Percentiles rank a stretch among this genome's conserved stretches.
Evolutionary conservation across 371 early-diverging fungal genomes (phyloP).

Genomic region (Coemansia sp.): DNA sequence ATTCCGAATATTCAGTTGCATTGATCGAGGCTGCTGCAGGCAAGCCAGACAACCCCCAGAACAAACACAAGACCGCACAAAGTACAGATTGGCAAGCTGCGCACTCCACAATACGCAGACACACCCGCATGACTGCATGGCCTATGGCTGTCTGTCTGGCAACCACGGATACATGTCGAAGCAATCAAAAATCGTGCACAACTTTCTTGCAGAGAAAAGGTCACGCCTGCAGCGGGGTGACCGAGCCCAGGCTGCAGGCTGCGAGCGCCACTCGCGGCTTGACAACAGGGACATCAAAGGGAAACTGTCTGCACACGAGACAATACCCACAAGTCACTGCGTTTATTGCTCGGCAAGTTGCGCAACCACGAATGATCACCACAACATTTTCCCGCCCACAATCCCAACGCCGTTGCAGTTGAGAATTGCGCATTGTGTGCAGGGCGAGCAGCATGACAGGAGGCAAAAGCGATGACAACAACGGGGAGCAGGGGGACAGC

Average conservation of each 20-base stretch:
- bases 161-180: no score
- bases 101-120: background rate
- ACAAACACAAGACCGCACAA: background rate
- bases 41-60: background rate
- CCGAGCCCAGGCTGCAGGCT: background rate
- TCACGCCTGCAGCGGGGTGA: constrained; percentile 1
- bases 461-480: background rate
- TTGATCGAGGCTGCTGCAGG: background rate
- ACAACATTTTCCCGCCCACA: background rate
- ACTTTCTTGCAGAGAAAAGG: no score
- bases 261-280: constrained; percentile 4
- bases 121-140: background rate
- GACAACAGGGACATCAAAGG: background rate
- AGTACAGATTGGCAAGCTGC: constrained; percentile 1
- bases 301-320: background rate
- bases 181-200: no score
- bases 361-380: constrained; percentile 1
- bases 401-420: background rate
- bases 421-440: background rate
- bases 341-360: background rate
- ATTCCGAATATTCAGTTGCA: constrained; percentile 1
- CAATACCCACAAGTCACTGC: constrained; percentile 5
- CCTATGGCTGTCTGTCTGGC: no score
- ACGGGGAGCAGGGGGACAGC: constrained; percentile 3
- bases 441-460: no score